Conservation (phyloP, 768 basidiomycete species). For the Suillus spraguei region DNA sequence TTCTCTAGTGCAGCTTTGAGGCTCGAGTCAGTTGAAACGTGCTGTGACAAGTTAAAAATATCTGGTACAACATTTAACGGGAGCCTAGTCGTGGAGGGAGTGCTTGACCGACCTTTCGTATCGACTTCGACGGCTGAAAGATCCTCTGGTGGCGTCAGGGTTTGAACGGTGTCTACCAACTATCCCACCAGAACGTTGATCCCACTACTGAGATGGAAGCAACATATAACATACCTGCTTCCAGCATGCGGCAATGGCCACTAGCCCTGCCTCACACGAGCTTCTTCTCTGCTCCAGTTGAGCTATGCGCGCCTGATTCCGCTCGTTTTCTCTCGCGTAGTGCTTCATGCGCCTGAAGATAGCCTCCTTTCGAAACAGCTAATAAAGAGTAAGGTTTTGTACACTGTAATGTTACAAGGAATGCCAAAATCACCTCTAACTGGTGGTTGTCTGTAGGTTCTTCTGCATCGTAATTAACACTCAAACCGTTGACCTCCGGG, state of each 20-base stretch:
- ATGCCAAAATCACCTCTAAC: constrained; percentile 56
- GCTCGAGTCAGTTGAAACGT: constrained; percentile 31
- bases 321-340: constrained; percentile 75
- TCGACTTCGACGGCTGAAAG: constrained; percentile 44
- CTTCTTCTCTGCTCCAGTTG: constrained; percentile 67
- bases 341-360: constrained; percentile 84
- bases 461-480: constrained; percentile 28
- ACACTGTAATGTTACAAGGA: neutral
- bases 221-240: constrained; percentile 54
- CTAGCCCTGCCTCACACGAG: constrained; percentile 69
- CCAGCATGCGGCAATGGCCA: constrained; percentile 81
- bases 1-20: constrained; percentile 50
- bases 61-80: constrained; percentile 21
- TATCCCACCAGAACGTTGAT: constrained; percentile 30
- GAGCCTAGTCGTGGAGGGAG: neutral
- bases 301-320: constrained; percentile 59
- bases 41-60: constrained; percentile 35
- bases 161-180: constrained; percentile 69
- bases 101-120: constrained; percentile 39
- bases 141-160: constrained; percentile 56
- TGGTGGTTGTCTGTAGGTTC: constrained; percentile 56
- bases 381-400: constrained; percentile 17
- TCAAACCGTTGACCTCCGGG: constrained; percentile 55
- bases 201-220: constrained; percentile 7
- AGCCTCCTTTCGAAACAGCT: constrained; percentile 88